These are phyloP conservation scores for Monotropa hypopitys DNA, from an alignment of 179 eudicot genomes.

Conservation along the genomic window DNA sequence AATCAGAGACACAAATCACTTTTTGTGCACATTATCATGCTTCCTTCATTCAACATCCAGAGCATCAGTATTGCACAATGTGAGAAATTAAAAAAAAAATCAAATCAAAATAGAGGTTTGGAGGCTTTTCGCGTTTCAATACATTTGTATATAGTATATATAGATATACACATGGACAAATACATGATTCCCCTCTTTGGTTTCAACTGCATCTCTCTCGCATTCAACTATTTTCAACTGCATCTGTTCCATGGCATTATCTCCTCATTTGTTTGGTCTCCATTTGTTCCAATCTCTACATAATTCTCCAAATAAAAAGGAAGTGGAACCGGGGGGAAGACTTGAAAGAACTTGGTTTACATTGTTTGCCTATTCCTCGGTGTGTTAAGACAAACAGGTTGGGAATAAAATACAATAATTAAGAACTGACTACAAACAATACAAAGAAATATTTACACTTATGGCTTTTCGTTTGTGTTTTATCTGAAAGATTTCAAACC, in stretches of 20 bases:
- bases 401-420: neutral
- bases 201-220: neutral
- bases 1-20: too few relatives aligned
- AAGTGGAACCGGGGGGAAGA: neutral
- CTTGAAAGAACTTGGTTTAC: neutral
- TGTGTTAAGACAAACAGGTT: neutral
- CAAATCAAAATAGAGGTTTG: too few relatives aligned
- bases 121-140: too few relatives aligned
- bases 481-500: neutral
- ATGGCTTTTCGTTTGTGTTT: neutral
- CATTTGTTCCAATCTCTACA: neutral
- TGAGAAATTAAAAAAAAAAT: too few relatives aligned
- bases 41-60: too few relatives aligned
- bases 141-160: too few relatives aligned
- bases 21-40: too few relatives aligned
- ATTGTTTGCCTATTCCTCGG: neutral
- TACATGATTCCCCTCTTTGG: neutral
- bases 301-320: neutral
- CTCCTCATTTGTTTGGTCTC: neutral
- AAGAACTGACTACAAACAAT: neutral
- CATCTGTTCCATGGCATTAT: neutral
- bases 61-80: too few relatives aligned
- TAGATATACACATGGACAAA: too few relatives aligned
- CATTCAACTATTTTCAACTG: neutral
- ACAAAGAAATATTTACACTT: neutral